These are phyloP conservation scores for Xerocomellus chrysenteron DNA, from an alignment of 768 basidiomycete genomes.

Conservation along the genomic window DNA sequence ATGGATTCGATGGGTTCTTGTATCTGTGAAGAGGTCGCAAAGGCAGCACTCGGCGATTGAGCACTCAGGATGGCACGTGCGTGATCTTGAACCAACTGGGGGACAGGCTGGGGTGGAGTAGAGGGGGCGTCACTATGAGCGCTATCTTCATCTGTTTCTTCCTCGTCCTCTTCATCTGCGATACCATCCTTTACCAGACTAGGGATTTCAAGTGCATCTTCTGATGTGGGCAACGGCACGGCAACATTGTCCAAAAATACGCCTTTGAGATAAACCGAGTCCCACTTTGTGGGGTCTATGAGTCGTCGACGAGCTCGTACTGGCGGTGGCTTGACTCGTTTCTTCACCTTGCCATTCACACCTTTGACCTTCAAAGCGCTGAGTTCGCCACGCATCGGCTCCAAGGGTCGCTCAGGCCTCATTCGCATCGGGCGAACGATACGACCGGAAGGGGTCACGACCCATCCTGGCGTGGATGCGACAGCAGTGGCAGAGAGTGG, in stretches of 20 bases:
- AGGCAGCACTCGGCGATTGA: neutral
- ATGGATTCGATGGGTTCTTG: neutral
- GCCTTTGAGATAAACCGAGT: constrained; percentile 68
- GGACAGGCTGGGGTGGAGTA: neutral
- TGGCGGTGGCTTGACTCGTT: constrained; percentile 48
- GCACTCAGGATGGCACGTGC: neutral
- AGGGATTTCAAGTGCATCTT: neutral
- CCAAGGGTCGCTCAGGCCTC: constrained; percentile 64
- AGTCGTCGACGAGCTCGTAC: constrained; percentile 57
- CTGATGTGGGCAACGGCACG: neutral
- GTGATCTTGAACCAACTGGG: neutral
- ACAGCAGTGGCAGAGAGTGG: constrained; percentile 62
- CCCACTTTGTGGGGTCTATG: constrained; percentile 75
- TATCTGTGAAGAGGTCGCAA: neutral
- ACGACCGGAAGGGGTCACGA: constrained; percentile 62
- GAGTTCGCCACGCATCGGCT: constrained; percentile 15
- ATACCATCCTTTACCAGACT: neutral
- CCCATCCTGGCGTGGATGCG: constrained; percentile 61
- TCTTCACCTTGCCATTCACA: constrained; percentile 39
- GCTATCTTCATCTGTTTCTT: neutral
- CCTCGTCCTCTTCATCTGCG: neutral
- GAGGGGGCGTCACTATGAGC: neutral
- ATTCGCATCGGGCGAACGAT: constrained; percentile 67
- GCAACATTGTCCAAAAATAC: constrained; percentile 52
- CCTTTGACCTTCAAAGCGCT: constrained; percentile 5